These are phyloP conservation scores for Pseudogymnoascus sp. DNA, from an alignment of 2,329 filamentous ascomycete genomes.

Conservation along the genomic window DNA sequence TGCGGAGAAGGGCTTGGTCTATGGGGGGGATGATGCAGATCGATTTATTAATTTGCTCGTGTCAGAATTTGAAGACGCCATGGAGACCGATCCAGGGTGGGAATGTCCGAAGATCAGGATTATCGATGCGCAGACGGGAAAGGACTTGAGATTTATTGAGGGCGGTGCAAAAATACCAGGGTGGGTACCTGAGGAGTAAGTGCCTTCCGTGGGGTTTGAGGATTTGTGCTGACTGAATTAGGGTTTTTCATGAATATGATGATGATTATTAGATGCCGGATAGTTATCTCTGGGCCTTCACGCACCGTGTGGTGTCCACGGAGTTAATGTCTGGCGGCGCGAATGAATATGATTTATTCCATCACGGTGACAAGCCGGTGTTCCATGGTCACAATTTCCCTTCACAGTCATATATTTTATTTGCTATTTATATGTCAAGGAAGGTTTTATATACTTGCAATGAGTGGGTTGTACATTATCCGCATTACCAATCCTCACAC, in stretches of 20 bases:
- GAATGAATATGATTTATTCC: not conserved
- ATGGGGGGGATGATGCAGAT: conserved; percentile 9
- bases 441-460: not conserved
- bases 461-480: not conserved
- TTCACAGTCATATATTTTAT: not conserved
- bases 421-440: not conserved
- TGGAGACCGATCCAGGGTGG: conserved; percentile 18
- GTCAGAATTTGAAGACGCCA: conserved; percentile 17
- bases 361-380: not conserved
- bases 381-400: not conserved
- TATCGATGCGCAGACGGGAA: conserved; percentile 13
- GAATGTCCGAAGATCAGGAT: conserved; percentile 20
- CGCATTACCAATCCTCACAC: not conserved
- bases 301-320: not conserved
- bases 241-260: not conserved
- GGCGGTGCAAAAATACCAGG: conserved; percentile 18
- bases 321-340: not conserved
- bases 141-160: conserved; percentile 13
- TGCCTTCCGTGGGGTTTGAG: not conserved
- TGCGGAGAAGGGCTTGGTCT: not conserved
- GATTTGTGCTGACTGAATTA: not conserved
- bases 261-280: not conserved
- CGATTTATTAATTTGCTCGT: conserved; percentile 12
- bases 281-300: not conserved
- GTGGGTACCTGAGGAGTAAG: conserved; percentile 13